Evolutionary conservation across 139 green algal species (phyloP).

Genomic region (Auxenochlorella pyrenoidosa): DNA sequence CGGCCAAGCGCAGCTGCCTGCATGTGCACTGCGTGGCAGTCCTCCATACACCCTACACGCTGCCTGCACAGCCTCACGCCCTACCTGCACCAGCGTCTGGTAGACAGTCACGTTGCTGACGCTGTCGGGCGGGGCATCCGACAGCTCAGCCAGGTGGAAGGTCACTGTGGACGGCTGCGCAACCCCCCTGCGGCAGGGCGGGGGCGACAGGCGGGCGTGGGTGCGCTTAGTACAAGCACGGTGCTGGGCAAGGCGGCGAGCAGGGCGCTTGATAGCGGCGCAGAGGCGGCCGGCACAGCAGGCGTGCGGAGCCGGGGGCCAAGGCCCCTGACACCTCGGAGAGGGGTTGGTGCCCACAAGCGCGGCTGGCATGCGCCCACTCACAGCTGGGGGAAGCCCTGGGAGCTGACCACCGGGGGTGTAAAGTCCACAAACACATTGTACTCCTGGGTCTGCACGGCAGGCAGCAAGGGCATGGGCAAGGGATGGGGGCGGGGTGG

Average conservation of each 20-base stretch:
- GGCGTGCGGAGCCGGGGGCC: too few species aligned
- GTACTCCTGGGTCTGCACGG: conserved; percentile 9
- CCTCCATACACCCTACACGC: too few species aligned
- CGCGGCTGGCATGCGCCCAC: too few species aligned
- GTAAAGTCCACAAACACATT: conserved; percentile 37
- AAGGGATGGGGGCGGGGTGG: too few species aligned
- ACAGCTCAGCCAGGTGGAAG: conserved; percentile 18
- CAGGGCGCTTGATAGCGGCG: too few species aligned
- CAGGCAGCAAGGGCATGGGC: not conserved
- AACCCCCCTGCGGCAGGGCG: not conserved
- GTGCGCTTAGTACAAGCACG: not conserved
- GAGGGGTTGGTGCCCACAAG: too few species aligned
- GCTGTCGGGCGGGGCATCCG: not conserved
- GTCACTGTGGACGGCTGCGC: not conserved
- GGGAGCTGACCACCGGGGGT: conserved; percentile 14
- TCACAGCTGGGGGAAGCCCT: not conserved
- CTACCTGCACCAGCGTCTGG: conserved; percentile 23
- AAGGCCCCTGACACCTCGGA: too few species aligned
- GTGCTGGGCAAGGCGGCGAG: too few species aligned
- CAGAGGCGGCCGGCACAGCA: not conserved
- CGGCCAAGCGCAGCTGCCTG: too few species aligned
- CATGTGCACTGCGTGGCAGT: too few species aligned
- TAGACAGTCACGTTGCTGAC: not conserved
- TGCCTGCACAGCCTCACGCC: too few species aligned
- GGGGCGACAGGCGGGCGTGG: not conserved